These are phyloP conservation scores for Iberis pinnata DNA, from an alignment of 345 rosid genomes.

Conservation along the genomic window DNA sequence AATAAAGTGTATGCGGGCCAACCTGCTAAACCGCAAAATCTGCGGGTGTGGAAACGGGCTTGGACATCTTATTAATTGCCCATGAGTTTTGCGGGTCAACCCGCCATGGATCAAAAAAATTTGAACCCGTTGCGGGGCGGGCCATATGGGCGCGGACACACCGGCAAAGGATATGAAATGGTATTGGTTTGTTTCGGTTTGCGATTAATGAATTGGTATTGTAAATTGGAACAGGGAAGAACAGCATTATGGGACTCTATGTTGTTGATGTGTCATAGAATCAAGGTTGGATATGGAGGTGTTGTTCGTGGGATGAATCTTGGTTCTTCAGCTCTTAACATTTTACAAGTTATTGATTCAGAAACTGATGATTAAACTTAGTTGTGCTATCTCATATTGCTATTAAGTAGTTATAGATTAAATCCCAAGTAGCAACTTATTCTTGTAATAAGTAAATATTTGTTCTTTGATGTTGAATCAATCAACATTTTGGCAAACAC, in stretches of 20 bases:
- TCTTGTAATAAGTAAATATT: not conserved
- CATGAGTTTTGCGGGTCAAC: no score
- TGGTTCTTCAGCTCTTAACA: slow-evolving; percentile 70
- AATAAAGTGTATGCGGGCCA: no score
- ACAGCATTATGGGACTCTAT: slow-evolving; percentile 87
- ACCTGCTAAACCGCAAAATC: no score
- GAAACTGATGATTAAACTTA: slow-evolving; percentile 42
- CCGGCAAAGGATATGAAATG: no score
- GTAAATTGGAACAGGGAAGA: slow-evolving; percentile 57
- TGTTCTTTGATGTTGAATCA: no score
- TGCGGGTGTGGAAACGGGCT: no score
- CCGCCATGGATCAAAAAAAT: no score
- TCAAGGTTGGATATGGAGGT: slow-evolving; percentile 71
- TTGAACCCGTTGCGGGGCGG: no score
- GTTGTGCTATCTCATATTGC: not conserved
- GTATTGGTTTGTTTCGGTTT: not conserved
- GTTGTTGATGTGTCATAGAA: slow-evolving; percentile 66
- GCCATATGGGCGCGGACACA: no score
- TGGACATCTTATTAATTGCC: no score
- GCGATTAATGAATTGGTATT: not conserved
- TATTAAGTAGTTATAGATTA: no score
- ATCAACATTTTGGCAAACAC: no score
- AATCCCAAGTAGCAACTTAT: not conserved
- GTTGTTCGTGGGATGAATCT: slow-evolving; percentile 82
- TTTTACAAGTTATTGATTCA: slow-evolving; percentile 63